phyloP scores from a whole-genome alignment of 768 basidiomycete genomes.

The Amanita phalloides region DNA sequence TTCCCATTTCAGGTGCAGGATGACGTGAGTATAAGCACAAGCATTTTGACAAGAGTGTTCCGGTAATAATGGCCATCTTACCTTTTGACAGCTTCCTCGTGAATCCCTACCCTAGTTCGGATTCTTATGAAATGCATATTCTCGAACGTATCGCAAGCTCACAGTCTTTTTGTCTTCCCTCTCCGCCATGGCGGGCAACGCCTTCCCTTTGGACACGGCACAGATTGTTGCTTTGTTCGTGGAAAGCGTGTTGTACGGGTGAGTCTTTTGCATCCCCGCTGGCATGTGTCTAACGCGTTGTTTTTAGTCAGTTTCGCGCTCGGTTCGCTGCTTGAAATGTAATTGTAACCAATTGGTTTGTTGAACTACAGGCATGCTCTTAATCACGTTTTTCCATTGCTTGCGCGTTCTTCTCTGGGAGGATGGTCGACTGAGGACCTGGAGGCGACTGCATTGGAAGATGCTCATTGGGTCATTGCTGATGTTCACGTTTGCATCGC shows the following conservation, averaged over 20 bases:
- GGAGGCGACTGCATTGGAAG: conserved; percentile 16
- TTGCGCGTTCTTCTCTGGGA: conserved; percentile 21
- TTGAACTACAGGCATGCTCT: conserved; percentile 18
- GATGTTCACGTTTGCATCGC: conserved; percentile 28
- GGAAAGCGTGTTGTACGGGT: conserved; percentile 29
- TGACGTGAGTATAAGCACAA: no score
- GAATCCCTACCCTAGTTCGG: background rate
- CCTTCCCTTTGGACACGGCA: conserved; percentile 24
- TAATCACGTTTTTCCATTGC: conserved; percentile 25
- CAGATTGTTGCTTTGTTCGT: conserved; percentile 30
- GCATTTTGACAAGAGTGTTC: no score
- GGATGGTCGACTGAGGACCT: conserved; percentile 18
- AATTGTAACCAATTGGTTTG: background rate
- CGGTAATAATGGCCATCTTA: no score
- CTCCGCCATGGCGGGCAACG: background rate
- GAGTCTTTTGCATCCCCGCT: conserved; percentile 4
- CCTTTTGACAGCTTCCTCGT: background rate
- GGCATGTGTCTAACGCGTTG: background rate
- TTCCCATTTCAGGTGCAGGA: no score
- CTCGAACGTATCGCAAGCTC: background rate
- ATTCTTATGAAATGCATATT: background rate
- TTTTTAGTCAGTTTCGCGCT: background rate
- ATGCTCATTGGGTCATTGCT: conserved; percentile 26
- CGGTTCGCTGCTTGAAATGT: background rate
- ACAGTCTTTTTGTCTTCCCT: background rate